Conservation (phyloP, 2,329 filamentous ascomycete species). For the Epichloe gansuensis region DNA sequence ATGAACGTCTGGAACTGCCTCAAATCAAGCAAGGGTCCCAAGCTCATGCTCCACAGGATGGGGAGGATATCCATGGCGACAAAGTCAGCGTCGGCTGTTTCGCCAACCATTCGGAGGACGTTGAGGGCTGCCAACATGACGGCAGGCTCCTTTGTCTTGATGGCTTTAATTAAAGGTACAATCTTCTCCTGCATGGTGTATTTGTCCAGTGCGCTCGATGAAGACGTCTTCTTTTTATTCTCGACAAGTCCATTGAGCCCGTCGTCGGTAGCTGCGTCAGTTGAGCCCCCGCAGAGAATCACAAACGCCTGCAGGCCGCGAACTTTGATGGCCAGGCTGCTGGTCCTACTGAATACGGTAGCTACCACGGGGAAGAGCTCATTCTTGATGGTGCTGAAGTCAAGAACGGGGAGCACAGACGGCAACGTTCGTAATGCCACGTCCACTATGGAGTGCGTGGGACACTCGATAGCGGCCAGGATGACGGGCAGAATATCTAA, state of each 20-base stretch:
- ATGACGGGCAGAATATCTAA: constrained; percentile 81
- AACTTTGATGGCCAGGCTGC: constrained; percentile 88
- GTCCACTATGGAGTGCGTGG: constrained; percentile 82
- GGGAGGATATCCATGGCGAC: constrained; percentile 85
- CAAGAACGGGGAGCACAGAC: constrained; percentile 71
- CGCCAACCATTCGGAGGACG: constrained; percentile 73
- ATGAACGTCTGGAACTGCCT: constrained; percentile 85
- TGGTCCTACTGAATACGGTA: constrained; percentile 82
- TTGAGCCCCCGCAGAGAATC: constrained; percentile 71
- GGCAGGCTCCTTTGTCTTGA: constrained; percentile 95
- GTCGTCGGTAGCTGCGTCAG: constrained; percentile 33
- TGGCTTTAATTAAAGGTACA: constrained; percentile 75
- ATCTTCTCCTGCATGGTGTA: constrained; percentile 98
- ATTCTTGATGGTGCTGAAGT: constrained; percentile 95
- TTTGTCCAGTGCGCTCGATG: constrained; percentile 79
- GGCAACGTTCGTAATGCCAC: constrained; percentile 69
- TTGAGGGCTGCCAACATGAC: constrained; percentile 91
- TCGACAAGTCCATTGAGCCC: constrained; percentile 61
- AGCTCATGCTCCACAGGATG: constrained; percentile 79
- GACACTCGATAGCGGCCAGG: constrained; percentile 70
- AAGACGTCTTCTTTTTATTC: constrained; percentile 49
- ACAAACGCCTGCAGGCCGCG: constrained; percentile 82
- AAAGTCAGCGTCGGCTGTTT: constrained; percentile 76
- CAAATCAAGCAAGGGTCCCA: constrained; percentile 80
- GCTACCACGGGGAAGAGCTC: constrained; percentile 91